A percentile compares a stretch with the other conserved stretches of the same genome.
phyloP scores from a whole-genome alignment of 306 rosid species.

The Ochetophila trinervis region DNA sequence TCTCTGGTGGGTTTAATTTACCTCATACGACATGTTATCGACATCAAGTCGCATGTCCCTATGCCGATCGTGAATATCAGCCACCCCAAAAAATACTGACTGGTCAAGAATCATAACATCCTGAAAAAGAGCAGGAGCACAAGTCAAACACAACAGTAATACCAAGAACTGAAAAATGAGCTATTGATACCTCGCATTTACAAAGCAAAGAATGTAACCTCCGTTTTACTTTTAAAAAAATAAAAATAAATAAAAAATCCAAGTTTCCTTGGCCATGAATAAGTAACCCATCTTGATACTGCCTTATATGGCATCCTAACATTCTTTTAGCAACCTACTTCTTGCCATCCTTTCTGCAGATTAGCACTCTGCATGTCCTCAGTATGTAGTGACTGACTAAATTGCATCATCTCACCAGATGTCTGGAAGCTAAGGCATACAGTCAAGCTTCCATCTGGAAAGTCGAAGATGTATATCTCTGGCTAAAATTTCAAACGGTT shows the following conservation, averaged over 20 bases:
- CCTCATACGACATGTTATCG: conserved; percentile 98
- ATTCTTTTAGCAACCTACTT: too few relatives aligned
- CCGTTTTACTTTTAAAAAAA: not conserved
- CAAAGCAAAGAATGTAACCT: not conserved
- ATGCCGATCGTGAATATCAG: conserved; percentile 84
- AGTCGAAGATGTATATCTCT: not conserved
- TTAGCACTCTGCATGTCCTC: too few relatives aligned
- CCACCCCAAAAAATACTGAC: conserved; percentile 75
- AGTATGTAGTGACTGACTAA: too few relatives aligned
- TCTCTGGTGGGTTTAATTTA: conserved; percentile 14
- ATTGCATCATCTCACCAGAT: not conserved
- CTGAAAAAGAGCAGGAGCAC: conserved; percentile 41
- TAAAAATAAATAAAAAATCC: too few relatives aligned
- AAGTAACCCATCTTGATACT: conserved; percentile 5
- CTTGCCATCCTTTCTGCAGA: too few relatives aligned
- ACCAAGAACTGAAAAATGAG: not conserved
- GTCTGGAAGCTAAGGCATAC: not conserved
- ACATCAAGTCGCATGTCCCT: conserved; percentile 99
- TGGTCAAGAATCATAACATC: conserved; percentile 95
- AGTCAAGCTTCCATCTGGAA: not conserved
- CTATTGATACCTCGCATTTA: not conserved
- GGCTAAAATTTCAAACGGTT: not conserved
- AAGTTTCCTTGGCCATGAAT: not conserved
- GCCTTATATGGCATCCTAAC: conserved; percentile 2
- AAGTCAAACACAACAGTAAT: not conserved